Percentiles rank a stretch among this genome's conserved stretches.
These are phyloP conservation scores for Candida odintsovae DNA, from an alignment of 805 yeast species.

Conservation along the genomic window DNA sequence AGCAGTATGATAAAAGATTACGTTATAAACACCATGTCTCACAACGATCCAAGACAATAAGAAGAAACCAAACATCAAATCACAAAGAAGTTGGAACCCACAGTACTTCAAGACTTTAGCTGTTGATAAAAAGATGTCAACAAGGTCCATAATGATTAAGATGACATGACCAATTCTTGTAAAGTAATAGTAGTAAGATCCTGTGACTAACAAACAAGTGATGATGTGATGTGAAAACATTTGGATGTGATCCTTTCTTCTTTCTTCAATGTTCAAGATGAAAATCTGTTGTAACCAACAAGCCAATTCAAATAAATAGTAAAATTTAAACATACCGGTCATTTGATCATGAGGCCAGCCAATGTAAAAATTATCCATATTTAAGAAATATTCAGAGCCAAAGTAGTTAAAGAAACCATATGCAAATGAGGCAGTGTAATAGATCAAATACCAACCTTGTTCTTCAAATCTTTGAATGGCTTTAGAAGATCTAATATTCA, in stretches of 20 bases:
- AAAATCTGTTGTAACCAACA: constrained; percentile 79
- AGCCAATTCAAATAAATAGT: constrained; percentile 67
- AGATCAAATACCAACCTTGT: constrained; percentile 73
- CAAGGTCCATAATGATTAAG: constrained; percentile 75
- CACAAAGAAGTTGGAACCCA: constrained; percentile 57
- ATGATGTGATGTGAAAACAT: constrained; percentile 89
- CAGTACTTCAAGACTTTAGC: constrained; percentile 79
- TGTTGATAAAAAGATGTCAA: constrained; percentile 61
- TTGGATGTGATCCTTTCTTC: constrained; percentile 76
- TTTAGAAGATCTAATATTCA: constrained; percentile 42
- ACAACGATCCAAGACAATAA: constrained; percentile 61
- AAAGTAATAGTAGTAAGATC: constrained; percentile 70
- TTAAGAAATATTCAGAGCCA: constrained; percentile 51
- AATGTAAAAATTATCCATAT: constrained; percentile 52
- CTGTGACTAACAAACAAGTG: constrained; percentile 59
- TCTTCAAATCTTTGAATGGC: constrained; percentile 71
- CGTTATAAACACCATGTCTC: constrained; percentile 72
- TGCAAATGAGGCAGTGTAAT: constrained; percentile 49
- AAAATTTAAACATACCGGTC: constrained; percentile 48
- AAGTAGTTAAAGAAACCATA: constrained; percentile 55
- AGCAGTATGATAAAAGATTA: constrained; percentile 55
- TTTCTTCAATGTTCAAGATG: constrained; percentile 70
- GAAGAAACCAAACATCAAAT: constrained; percentile 61
- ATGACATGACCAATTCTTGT: constrained; percentile 76
- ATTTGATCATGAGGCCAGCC: constrained; percentile 74